Evolutionary conservation across 495 filamentous ascomycete genomes (phyloP), one percentile per base, ranked within the genome.

Genomic region (Penicillium coffeae): DNA sequence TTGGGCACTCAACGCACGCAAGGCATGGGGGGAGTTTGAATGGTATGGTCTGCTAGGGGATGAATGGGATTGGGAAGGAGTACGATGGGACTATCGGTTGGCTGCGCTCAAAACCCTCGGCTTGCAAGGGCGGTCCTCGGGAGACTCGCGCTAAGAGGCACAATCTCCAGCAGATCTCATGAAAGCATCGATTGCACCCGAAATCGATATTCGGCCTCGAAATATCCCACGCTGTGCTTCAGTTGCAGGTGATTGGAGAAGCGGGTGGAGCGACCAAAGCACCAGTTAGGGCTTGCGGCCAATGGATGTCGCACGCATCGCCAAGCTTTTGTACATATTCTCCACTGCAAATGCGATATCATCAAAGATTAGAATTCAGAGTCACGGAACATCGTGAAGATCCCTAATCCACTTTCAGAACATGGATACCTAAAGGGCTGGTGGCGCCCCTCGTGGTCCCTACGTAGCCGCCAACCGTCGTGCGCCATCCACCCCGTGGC

Each of bases 1-100:
- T 62, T 85, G 81, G 81, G 80, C 79, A 21, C 62, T 84, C 50
- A 83, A 84, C 63, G 76, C 80, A 39, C 71, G 75, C 21, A 80
- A 82, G 51, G 74, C 76, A n/a, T 70, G 70, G 42, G 64, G 74
- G 14, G 74, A 64, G 39, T 67, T 51, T 19, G 80, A 83, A 61
- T 65, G 69, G 9, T 83, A 84, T 59, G 71, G 72, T 4, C 62
- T 84, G 34, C 63, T 83, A 10, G 64, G 73, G 32, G 77, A 82
- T 56, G 77, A 76, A 51, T 85, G 79, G 80, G 39, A 75, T 47
- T 80, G 77, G 34, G 66, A 73, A 2, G 64, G 78, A 33, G 62
- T 78, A 7, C 46, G 59, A 30, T 49, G 47, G 39, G 78, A 81
- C 54, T 81, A 80, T 61, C 66, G 80, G 39, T 69, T 80, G 69